Evolutionary conservation across 202 grass and related monocot species (phyloP), one percentile per base, ranked within the genome.

Genomic region (Schoenoplectus triqueter): DNA sequence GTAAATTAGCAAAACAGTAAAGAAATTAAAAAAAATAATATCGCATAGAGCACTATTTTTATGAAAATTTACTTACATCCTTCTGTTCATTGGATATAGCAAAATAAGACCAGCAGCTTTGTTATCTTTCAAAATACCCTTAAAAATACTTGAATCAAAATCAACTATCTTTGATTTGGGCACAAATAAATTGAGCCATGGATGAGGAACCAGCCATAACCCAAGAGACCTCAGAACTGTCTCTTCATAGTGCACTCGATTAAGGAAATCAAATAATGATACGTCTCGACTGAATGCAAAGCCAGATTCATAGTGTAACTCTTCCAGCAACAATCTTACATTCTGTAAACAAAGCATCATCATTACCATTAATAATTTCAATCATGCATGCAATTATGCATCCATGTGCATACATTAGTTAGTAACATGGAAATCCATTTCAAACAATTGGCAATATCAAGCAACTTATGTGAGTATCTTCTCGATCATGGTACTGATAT

Each of bases 171-270:
- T 67, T 10, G 85, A 90, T 52, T 86, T 66, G 55, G 88, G 88
- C 3, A 90, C 73, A 50, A 90, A 81, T 40, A 90, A 70, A 67
- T 71, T 90, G 80, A 90, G 88, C 88, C 88, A 90, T 19, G 88
- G 88, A 72, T 90, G 88, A 22, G 88, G 85, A 44, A 90, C 85
- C 6, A 80, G 18, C 88, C 88, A 90, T n/a, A 86, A 63, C 0
- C 85, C 84, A 47, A 60, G 61, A 3, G 80, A 71, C 21, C 65
- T 81, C 11, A 90, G 80, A 74, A 81, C 47, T 3, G 55, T 17
- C 65, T 90, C 88, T 3, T 54, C 88, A 0, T 80, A 44, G 4
- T 56, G 80, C 22, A 90, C 88, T 73, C 88, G 65, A 68, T 90
- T 44, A 13, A 87, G 85, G 81, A 90, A 90, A 47, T 84, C 57